Evolutionary conservation across 148 eudicot genomes (phyloP), one percentile per base, ranked within the genome.

Genomic region (Rhododendron molle): DNA sequence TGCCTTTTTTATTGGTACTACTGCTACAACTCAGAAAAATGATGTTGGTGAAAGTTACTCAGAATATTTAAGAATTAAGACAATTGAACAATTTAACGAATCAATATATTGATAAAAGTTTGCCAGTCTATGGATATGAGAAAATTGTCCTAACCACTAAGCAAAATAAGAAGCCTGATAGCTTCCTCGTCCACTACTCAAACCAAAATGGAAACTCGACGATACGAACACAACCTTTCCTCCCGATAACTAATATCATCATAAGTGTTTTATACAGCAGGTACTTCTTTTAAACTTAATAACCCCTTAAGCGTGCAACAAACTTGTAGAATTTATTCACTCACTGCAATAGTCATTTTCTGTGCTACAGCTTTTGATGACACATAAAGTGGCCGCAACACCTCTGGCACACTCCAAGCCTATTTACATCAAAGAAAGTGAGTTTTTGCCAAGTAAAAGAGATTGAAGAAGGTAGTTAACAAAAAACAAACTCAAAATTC

Each of bases 351-450:
- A 3, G 99, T 96, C 94, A 92, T 88, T 84, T 94, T 96, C 89
- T 96, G 99, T 6, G 98, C 99, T 72, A 96, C 95, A 73, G 93
- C 93, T 91, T 95, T 94, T 85, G 99, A 93, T 54, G 99, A 96
- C 92, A 95, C 96, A 81, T 96, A 96, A 82, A 96, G 92, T 54
- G 99, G 98, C 49, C 98, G 92, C 78, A 96, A 85, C 83, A 96
- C 97, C 94, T 96, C 99, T 18, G 99, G 99, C 43, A 95, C 99
- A 88, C 95, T 95, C 96, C 98, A 94, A 36, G 97, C 99, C 99
- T 96, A 85, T 60, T 44, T n/a, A 71, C 8, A 43, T 44, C 20
- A 32, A 60, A 87, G 34, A 15, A 30, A 18, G 85, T 49, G 28
- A 86, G 79, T 38, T 40, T 2, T 40, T 0, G 38, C 74, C 15